Conservation (phyloP, 139 green algal genomes). For the Desmodesmus armatus region DNA sequence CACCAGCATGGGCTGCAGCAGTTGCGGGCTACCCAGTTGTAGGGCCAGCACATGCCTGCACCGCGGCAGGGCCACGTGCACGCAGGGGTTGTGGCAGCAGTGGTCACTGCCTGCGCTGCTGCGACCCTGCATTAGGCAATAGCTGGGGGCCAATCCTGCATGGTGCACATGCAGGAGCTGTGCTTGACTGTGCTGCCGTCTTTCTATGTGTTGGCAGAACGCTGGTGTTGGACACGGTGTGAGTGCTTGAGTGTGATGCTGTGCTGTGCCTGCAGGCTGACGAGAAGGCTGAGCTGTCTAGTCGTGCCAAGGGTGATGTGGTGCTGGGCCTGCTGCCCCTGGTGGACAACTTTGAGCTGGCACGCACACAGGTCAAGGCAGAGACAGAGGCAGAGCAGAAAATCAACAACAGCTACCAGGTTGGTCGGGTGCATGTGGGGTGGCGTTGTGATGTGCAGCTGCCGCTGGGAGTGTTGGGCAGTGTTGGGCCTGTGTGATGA, state of each 20-base stretch:
- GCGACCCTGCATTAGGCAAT: too few species aligned
- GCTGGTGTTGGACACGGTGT: background rate
- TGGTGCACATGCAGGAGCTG: background rate
- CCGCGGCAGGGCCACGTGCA: too few species aligned
- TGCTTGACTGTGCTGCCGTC: background rate
- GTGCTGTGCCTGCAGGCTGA: constrained; percentile 55
- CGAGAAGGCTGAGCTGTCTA: constrained; percentile 83
- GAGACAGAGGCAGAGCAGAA: constrained; percentile 94
- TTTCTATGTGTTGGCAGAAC: background rate
- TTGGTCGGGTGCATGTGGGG: too few species aligned
- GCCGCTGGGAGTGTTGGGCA: too few species aligned
- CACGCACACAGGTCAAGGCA: constrained; percentile 84
- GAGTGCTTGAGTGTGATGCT: background rate
- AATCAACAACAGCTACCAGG: constrained; percentile 94
- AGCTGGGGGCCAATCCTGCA: too few species aligned
- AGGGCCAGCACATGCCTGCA: too few species aligned
- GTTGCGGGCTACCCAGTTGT: too few species aligned
- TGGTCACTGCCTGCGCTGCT: too few species aligned
- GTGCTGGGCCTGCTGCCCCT: constrained; percentile 88
- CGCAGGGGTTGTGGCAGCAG: too few species aligned
- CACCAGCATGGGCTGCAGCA: too few species aligned
- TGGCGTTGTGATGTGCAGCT: too few species aligned
- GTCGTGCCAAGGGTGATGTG: constrained; percentile 76
- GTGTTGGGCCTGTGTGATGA: too few species aligned
- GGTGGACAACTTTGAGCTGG: constrained; percentile 98